Percentiles rank a stretch among this genome's conserved stretches.
Evolutionary conservation across 352 stramenopile genomes (phyloP).

Genomic region (Aphanomyces astaci): DNA sequence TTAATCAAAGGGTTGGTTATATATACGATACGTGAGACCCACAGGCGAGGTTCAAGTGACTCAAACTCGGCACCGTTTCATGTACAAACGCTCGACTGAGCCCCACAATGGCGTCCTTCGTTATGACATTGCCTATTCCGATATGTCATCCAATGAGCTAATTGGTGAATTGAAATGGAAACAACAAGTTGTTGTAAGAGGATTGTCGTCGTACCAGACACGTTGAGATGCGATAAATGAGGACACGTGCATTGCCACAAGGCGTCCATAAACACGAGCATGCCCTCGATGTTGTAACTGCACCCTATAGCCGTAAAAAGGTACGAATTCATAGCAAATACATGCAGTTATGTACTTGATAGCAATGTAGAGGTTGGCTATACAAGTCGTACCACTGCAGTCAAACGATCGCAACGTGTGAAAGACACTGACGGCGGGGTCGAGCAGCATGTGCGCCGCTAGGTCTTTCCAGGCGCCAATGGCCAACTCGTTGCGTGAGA

Average conservation of each 20-base stretch:
- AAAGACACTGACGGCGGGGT: not conserved
- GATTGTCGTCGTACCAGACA: not conserved
- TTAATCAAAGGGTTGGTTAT: not conserved
- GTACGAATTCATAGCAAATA: too few species aligned
- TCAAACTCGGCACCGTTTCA: conserved; percentile 1
- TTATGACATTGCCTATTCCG: conserved; percentile 16
- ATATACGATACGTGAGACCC: not conserved
- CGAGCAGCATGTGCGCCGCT: not conserved
- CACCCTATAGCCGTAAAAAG: too few species aligned
- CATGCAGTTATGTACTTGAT: too few species aligned
- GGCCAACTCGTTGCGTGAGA: conserved; percentile 15
- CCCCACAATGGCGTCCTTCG: conserved; percentile 9
- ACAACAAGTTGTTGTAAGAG: not conserved
- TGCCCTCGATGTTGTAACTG: conserved; percentile 10
- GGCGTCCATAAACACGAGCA: conserved; percentile 8
- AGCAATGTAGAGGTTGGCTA: too few species aligned
- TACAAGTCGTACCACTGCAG: conserved; percentile 13
- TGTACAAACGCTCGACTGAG: conserved; percentile 3
- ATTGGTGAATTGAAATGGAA: not conserved
- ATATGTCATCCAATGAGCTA: too few species aligned
- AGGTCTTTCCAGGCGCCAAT: conserved; percentile 15
- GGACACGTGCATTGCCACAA: not conserved
- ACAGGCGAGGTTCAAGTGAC: conserved; percentile 20
- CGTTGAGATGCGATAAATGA: conserved; percentile 6
- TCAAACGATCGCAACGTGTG: conserved; percentile 1